phyloP scores from a whole-genome alignment of 805 yeast species.

The Starmerella asiatica region DNA sequence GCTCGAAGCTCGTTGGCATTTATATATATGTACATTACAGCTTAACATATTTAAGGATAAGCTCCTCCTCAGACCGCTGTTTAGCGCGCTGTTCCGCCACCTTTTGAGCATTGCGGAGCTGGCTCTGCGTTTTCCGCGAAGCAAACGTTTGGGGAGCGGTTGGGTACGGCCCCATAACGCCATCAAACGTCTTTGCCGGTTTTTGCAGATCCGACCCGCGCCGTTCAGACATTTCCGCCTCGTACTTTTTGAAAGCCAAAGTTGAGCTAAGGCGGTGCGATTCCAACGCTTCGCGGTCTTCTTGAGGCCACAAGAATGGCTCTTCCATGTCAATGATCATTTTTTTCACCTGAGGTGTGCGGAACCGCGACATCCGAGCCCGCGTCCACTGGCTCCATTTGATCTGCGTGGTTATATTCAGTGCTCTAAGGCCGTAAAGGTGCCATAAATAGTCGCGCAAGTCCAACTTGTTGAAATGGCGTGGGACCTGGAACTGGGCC shows the following conservation, averaged over 20 bases:
- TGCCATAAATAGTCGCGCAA: constrained; percentile 86
- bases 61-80: constrained; percentile 24
- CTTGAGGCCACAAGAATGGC: constrained; percentile 90
- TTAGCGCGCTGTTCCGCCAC: constrained; percentile 25
- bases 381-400: constrained; percentile 57
- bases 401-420: constrained; percentile 76
- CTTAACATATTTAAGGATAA: constrained; percentile 31
- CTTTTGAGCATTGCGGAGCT: constrained; percentile 35
- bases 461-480: constrained; percentile 84
- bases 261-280: constrained; percentile 14
- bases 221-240: constrained; percentile 36
- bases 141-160: constrained; percentile 54
- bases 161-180: constrained; percentile 46
- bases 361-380: constrained; percentile 53
- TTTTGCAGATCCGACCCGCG: constrained; percentile 55
- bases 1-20: too few relatives aligned
- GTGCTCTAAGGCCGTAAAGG: constrained; percentile 78
- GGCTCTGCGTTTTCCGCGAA: constrained; percentile 36
- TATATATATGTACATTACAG: constrained; percentile 9
- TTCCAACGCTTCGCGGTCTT: constrained; percentile 30
- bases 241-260: constrained; percentile 31
- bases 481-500: constrained; percentile 91
- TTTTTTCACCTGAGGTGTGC: constrained; percentile 73
- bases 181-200: constrained; percentile 63
- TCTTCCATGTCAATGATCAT: constrained; percentile 95